These are phyloP conservation scores for Papilionanthe hybrid DNA, from an alignment of 116 monocot genomes.

Conservation along the genomic window DNA sequence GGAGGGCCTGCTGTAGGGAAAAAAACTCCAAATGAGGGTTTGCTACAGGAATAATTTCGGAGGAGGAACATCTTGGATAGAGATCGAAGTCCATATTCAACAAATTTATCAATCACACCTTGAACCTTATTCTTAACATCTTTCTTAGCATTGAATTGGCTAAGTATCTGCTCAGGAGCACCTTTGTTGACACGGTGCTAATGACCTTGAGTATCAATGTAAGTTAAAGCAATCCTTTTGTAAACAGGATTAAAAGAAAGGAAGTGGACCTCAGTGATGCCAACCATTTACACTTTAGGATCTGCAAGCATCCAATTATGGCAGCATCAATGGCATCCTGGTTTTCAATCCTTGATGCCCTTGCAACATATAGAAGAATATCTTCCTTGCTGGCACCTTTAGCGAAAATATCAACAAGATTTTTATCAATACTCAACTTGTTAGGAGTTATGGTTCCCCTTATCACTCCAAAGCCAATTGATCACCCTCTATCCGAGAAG, in stretches of 20 bases:
- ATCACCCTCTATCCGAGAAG: neutral
- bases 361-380: slow-evolving; percentile 68
- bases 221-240: slow-evolving; percentile 88
- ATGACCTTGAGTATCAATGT: slow-evolving; percentile 56
- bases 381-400: slow-evolving; percentile 76
- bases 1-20: too few relatives aligned
- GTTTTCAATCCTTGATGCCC: slow-evolving; percentile 83
- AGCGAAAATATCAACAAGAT: slow-evolving; percentile 24
- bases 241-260: slow-evolving; percentile 91
- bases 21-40: too few relatives aligned
- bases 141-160: slow-evolving; percentile 71
- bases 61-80: slow-evolving; percentile 42
- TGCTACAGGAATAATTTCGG: too few relatives aligned
- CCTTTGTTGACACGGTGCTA: slow-evolving; percentile 93
- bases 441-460: slow-evolving; percentile 25
- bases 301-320: slow-evolving; percentile 98
- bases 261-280: slow-evolving; percentile 89
- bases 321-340: slow-evolving; percentile 95
- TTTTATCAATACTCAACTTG: slow-evolving; percentile 25
- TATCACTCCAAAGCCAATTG: slow-evolving; percentile 28
- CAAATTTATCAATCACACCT: slow-evolving; percentile 80
- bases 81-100: slow-evolving; percentile 90
- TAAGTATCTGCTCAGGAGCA: slow-evolving; percentile 85
- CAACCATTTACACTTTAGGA: slow-evolving; percentile 92
- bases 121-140: slow-evolving; percentile 74